phyloP scores from a whole-genome alignment of 78 protist genomes.

The Carpediemonas membranifera region DNA sequence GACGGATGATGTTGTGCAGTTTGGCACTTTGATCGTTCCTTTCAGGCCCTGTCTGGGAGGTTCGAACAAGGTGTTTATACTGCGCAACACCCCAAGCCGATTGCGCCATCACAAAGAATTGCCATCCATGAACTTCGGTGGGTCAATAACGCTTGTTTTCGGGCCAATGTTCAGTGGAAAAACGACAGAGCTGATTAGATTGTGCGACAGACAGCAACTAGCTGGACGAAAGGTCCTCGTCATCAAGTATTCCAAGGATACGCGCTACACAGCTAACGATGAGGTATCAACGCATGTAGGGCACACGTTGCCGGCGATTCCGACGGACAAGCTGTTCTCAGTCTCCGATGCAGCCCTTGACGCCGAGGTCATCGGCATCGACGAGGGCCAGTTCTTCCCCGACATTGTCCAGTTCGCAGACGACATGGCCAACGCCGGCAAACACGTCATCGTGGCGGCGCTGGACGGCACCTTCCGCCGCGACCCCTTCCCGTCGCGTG shows the following conservation, averaged over 20 bases:
- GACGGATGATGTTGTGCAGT: too few species aligned
- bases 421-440: slow-evolving; percentile 59
- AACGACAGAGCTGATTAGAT: slow-evolving; percentile 68
- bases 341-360: slow-evolving; percentile 12
- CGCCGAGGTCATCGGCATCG: slow-evolving; percentile 67
- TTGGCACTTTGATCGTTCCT: too few species aligned
- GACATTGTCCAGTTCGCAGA: slow-evolving; percentile 67
- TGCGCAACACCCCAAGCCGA: too few species aligned
- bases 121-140: slow-evolving; percentile 12
- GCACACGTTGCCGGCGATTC: slow-evolving; percentile 42
- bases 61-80: too few species aligned
- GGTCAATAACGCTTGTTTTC: slow-evolving; percentile 56
- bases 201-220: slow-evolving; percentile 40
- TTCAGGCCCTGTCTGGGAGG: too few species aligned
- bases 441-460: slow-evolving; percentile 69
- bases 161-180: slow-evolving; percentile 83
- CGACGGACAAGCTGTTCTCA: slow-evolving; percentile 33
- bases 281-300: slow-evolving; percentile 57
- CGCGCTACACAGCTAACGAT: slow-evolving; percentile 24
- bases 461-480: slow-evolving; percentile 71
- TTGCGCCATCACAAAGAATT: too few species aligned
- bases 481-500: not conserved
- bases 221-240: slow-evolving; percentile 30
- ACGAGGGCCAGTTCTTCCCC: slow-evolving; percentile 83
- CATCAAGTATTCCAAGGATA: slow-evolving; percentile 16